Percentiles rank a stretch among this genome's conserved stretches.
Conservation (phyloP, 495 filamentous ascomycete species). For the Podospora comata region DNA sequence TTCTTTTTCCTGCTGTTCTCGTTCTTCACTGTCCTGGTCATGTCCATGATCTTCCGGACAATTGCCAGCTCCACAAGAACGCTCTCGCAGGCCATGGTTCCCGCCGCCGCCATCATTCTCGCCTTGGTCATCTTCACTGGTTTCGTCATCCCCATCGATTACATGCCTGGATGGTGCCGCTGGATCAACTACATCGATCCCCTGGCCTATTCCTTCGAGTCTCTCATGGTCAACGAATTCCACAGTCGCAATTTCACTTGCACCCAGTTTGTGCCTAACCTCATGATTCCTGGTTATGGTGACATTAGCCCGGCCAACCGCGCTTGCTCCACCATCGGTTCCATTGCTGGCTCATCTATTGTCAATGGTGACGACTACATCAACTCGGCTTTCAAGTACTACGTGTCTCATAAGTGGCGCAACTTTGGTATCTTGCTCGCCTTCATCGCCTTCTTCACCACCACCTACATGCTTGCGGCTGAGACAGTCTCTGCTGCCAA, state of each 20-base stretch:
- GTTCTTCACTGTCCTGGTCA: slow-evolving; percentile 61
- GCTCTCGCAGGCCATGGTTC: slow-evolving; percentile 79
- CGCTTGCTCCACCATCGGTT: slow-evolving; percentile 63
- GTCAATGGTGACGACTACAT: slow-evolving; percentile 69
- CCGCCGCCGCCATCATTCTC: slow-evolving; percentile 77
- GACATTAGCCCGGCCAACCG: slow-evolving; percentile 39
- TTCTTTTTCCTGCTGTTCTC: slow-evolving; percentile 76
- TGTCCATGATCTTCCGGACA: slow-evolving; percentile 80
- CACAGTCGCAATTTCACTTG: slow-evolving; percentile 62
- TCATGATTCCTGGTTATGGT: slow-evolving; percentile 44
- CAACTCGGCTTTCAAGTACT: slow-evolving; percentile 58
- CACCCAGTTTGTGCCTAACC: slow-evolving; percentile 56
- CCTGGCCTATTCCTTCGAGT: slow-evolving; percentile 82
- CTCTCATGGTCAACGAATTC: slow-evolving; percentile 90
- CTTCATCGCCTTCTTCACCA: slow-evolving; percentile 66
- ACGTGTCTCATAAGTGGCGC: slow-evolving; percentile 64
- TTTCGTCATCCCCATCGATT: slow-evolving; percentile 72
- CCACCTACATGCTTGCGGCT: slow-evolving; percentile 64
- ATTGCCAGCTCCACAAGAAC: slow-evolving; percentile 78
- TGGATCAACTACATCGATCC: slow-evolving; percentile 90
- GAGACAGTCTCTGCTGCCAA: slow-evolving; percentile 74
- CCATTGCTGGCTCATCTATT: slow-evolving; percentile 51
- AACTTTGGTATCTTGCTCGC: slow-evolving; percentile 78
- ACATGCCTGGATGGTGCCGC: slow-evolving; percentile 80
- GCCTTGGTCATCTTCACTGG: slow-evolving; percentile 84